Conservation (phyloP, 2,329 filamentous ascomycete species). For the Neurospora sp. region DNA sequence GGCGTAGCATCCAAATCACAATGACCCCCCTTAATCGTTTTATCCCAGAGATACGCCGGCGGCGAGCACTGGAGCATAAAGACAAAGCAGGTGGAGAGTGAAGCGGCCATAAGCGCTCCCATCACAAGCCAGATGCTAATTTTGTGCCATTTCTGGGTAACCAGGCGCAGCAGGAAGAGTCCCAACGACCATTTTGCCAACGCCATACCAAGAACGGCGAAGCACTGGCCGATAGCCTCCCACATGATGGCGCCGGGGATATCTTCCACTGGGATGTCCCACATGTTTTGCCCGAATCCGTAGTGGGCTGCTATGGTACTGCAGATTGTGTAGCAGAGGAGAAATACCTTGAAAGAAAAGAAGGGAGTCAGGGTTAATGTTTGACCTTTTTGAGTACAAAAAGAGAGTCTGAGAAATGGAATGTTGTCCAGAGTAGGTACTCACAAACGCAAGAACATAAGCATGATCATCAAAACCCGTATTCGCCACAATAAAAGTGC, state of each 20-base stretch:
- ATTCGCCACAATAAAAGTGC: conserved; percentile 18
- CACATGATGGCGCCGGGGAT: conserved; percentile 20
- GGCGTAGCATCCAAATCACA: conserved; percentile 12
- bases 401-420: neutral
- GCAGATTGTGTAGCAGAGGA: conserved; percentile 25
- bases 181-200: conserved; percentile 29
- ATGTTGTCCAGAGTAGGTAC: neutral
- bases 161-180: conserved; percentile 29
- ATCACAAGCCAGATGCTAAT: conserved; percentile 25
- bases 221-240: conserved; percentile 25
- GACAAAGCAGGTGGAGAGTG: conserved; percentile 8
- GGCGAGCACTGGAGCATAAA: conserved; percentile 16
- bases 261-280: conserved; percentile 14
- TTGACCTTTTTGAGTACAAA: neutral
- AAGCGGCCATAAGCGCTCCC: conserved; percentile 9
- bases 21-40: conserved; percentile 8
- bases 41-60: conserved; percentile 9
- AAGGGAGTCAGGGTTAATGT: neutral
- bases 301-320: conserved; percentile 21
- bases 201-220: conserved; percentile 29
- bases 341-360: conserved; percentile 13
- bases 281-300: conserved; percentile 26
- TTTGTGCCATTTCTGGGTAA: conserved; percentile 25
- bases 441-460: conserved; percentile 22
- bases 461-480: conserved; percentile 27